Conservation (phyloP, 192 early-diverging fungal species). For the Chytriomyces confervae region DNA sequence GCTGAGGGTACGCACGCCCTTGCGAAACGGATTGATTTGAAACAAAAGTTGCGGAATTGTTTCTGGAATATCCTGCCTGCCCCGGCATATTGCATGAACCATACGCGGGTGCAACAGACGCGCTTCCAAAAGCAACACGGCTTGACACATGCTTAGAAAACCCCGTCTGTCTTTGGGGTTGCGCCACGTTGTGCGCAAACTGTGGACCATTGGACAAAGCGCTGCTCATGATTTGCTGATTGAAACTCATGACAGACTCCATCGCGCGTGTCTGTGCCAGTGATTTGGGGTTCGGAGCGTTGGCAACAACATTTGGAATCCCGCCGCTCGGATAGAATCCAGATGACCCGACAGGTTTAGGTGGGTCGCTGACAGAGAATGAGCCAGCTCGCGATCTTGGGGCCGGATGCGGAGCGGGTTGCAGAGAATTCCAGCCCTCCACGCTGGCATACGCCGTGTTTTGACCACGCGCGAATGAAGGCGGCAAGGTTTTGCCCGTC, state of each 20-base stretch:
- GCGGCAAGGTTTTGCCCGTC: no score
- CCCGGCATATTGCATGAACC: not conserved
- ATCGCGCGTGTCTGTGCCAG: slow-evolving; percentile 4
- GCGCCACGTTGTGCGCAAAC: not conserved
- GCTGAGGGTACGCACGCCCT: no score
- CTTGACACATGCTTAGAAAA: not conserved
- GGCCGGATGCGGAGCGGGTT: no score
- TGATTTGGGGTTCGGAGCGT: not conserved
- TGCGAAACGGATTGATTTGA: not conserved
- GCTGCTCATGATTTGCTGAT: slow-evolving; percentile 29
- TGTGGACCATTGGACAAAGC: not conserved
- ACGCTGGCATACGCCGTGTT: no score
- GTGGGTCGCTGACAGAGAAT: no score
- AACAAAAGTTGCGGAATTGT: not conserved
- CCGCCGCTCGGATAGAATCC: no score
- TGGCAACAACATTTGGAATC: no score
- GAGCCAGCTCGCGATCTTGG: no score
- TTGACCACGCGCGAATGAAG: no score
- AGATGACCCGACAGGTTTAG: no score
- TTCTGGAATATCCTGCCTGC: not conserved
- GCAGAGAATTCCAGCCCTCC: no score
- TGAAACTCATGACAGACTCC: slow-evolving; percentile 28
- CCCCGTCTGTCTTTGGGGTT: not conserved
- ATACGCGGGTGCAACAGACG: not conserved
- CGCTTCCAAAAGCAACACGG: not conserved